A percentile compares a stretch with the other conserved stretches of the same genome.
Evolutionary conservation across 768 basidiomycete species (phyloP).

Genomic region (Suillus paluster): DNA sequence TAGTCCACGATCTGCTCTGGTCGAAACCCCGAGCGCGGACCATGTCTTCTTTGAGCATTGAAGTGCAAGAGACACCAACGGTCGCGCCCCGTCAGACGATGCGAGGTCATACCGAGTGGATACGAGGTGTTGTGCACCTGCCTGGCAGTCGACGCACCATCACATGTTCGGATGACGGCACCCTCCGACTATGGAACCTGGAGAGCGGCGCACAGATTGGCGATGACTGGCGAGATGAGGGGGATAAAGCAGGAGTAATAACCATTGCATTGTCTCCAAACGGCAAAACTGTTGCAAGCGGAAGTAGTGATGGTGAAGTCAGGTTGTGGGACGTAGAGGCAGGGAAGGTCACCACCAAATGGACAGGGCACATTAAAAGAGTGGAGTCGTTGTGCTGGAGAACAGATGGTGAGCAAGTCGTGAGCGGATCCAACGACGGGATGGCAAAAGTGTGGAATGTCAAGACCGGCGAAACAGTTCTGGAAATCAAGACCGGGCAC

Average conservation of each 20-base stretch:
- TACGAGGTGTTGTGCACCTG: not conserved
- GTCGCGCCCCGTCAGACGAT: not conserved
- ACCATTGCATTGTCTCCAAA: not conserved
- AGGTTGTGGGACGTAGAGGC: not conserved
- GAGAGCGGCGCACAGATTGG: not conserved
- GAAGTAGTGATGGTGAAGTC: not conserved
- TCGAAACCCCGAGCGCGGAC: not conserved
- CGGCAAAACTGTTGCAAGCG: not conserved
- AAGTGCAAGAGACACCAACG: not conserved
- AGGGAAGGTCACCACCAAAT: not conserved
- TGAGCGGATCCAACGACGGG: not conserved
- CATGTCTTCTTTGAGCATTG: not conserved
- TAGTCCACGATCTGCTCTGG: not conserved
- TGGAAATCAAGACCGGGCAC: not conserved
- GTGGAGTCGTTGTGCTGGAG: not conserved
- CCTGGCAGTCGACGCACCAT: not conserved
- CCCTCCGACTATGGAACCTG: not conserved
- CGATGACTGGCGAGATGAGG: not conserved
- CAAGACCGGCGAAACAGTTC: not conserved
- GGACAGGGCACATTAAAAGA: not conserved
- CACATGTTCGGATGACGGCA: not conserved
- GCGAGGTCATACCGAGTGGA: not conserved
- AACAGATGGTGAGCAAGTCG: not conserved
- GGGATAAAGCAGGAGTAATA: not conserved
- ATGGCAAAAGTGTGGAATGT: not conserved